Evolutionary conservation across 768 basidiomycete genomes (phyloP), one percentile per base, ranked within the genome.

Genomic region (Kwoniella heveanensis): DNA sequence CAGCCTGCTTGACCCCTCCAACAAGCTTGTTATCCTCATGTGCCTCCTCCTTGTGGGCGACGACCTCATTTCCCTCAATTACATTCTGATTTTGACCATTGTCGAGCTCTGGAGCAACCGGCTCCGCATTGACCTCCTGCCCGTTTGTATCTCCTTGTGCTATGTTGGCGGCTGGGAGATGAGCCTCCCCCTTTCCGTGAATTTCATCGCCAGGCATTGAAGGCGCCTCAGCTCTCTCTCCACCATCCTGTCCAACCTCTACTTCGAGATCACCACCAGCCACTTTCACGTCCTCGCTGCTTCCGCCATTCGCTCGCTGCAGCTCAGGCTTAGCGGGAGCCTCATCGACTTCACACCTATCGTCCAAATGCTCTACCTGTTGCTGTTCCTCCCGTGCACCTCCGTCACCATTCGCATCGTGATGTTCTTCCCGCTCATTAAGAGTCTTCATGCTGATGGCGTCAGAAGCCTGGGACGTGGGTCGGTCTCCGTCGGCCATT

Each of bases 361-460:
- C 22, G 12, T 57, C 46, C 21, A 15, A 25, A 27, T 25, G 22
- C 44, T 44, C 55, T n/a, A 19, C 29, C 17, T 57, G 13, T 24
- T 17, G 17, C 25, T 46, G 13, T 6, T 57, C 37, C 27, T 26
- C 44, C 17, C 26, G 25, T 7, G 37, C 54, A 39, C 17, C n/a
- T 54, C 24, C 54, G 25, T 13, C 30, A 21, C 4, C 27, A 10
- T 44, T 19, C 15, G 57, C 8, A 9, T 19, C 9, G 24, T 46
- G 44, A 26, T 19, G 13, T 10, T 24, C 57, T 5, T 51, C 37
- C 47, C 29, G 24, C n/a, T 51, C 52, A 21, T 61, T 51, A 24
- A 61, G 39, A 24, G 60, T 61, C 26, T 61, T 61, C 39, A 61
- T 27, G 26, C 60, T 61, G 44, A 61, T 24, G 8, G 51, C 24